Evolutionary conservation across 495 filamentous ascomycete species (phyloP), one percentile per base, ranked within the genome.

Genomic region (Neurospora sp.): DNA sequence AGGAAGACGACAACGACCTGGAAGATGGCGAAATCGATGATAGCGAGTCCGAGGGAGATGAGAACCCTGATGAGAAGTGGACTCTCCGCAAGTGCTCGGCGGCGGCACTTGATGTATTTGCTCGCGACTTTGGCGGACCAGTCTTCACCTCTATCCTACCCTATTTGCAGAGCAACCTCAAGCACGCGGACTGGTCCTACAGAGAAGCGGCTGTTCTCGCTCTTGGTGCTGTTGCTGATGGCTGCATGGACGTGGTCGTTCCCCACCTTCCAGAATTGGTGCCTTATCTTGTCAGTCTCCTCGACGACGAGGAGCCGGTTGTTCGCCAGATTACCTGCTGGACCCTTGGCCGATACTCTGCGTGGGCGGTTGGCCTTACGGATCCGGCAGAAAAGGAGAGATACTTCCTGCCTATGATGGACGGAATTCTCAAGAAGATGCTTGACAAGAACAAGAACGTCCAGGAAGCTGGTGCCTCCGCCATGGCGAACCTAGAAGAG

Each of bases 261-360:
- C 96, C 95, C 42, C 94, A 98, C 79, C 89, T 99, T 35, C 94
- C 93, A 1, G 91, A 97, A 73, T 86, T 99, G 44, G 89, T 98
- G 12, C 92, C 93, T 3, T 99, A 96, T 77, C 88, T 99, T 61
- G 92, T 97, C 72, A 93, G 92, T 22, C 84, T 97, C 3, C 85
- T 99, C 9, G 89, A 92, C 42, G 96, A 99, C 77, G 74, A 85
- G 3, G 93, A 98, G 78, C 93, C 96, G 2, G 91, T 98, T n/a
- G 94, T 99, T 31, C 89, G 96, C 40, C 93, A 96, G 79, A 99
- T 99, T 72, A 98, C 96, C 9, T 98, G 96, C 81, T 99, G 96
- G 96, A 95, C 96, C 18, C 85, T 99, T 40, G 94, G 94, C 20
- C 89, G 96, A 18, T 99, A 98, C 81, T 97, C 96, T 14, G 85